phyloP scores from a whole-genome alignment of 306 rosid species.

The Prunus campanulata region DNA sequence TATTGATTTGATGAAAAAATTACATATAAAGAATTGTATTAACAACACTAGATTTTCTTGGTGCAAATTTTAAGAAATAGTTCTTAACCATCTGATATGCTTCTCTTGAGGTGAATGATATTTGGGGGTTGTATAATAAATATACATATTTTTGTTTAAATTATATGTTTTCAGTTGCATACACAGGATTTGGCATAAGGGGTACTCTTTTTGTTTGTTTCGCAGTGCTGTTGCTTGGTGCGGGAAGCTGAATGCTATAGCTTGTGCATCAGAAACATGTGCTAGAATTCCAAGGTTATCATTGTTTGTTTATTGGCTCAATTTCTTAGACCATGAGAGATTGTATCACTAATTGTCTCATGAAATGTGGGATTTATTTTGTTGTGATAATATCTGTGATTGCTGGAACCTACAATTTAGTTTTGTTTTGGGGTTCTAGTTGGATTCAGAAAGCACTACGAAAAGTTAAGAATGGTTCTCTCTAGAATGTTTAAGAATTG shows the following conservation, averaged over 20 bases:
- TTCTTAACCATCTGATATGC: neutral
- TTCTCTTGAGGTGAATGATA: neutral
- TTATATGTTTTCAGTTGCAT: neutral
- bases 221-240: conserved; percentile 93
- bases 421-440: neutral
- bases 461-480: neutral
- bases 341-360: neutral
- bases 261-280: conserved; percentile 95
- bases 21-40: neutral
- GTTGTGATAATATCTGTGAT: neutral
- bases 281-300: conserved; percentile 91
- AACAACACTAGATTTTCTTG: no score
- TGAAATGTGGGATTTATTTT: neutral
- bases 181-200: neutral
- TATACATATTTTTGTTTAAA: neutral
- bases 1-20: neutral
- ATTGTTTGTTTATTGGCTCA: conserved; percentile 11
- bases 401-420: neutral
- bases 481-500: neutral
- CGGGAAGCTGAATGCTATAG: conserved; percentile 91
- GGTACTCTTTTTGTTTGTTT: conserved; percentile 20
- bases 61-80: neutral
- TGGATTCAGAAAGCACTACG: neutral
- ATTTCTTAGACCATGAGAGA: neutral
- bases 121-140: neutral